phyloP scores from a whole-genome alignment of 1,284 basidiomycete genomes.

The Cystobasidium pallidum region DNA sequence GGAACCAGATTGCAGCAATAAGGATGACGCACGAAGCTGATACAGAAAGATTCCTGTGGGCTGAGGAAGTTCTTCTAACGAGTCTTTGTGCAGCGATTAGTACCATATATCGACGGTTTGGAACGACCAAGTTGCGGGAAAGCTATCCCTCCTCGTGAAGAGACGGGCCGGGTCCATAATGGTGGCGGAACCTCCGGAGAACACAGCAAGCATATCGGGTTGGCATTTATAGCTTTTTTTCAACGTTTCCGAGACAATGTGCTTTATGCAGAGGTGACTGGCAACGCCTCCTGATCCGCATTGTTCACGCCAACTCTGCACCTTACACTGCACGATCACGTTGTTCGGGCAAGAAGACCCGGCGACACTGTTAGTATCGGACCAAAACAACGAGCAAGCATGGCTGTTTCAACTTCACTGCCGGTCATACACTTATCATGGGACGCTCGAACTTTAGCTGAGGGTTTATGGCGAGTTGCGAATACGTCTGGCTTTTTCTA shows the following conservation, averaged over 20 bases:
- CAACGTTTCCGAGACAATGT: too few species aligned
- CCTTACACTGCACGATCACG: too few species aligned
- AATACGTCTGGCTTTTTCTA: constrained; percentile 31
- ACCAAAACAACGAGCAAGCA: constrained; percentile 1
- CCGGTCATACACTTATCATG: constrained; percentile 24
- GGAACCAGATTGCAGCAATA: constrained; percentile 5
- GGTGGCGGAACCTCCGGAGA: too few species aligned
- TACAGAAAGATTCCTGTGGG: constrained; percentile 15
- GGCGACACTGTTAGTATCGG: too few species aligned
- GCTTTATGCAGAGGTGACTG: too few species aligned
- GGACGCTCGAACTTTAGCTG: constrained; percentile 6
- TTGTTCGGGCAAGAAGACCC: too few species aligned
- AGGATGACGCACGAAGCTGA: constrained; percentile 40
- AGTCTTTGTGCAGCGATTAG: background rate
- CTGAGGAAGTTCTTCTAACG: background rate
- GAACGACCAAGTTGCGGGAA: background rate
- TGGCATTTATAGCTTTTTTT: too few species aligned
- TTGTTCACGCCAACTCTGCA: too few species aligned
- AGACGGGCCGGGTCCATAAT: too few species aligned
- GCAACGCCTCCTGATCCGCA: too few species aligned
- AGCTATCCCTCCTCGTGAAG: too few species aligned
- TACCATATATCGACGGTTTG: constrained; percentile 1
- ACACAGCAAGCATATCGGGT: too few species aligned
- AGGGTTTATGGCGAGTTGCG: background rate
- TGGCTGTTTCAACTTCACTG: background rate